phyloP scores from a whole-genome alignment of 108 stramenopile genomes.

The Skeletonema tropicum region DNA sequence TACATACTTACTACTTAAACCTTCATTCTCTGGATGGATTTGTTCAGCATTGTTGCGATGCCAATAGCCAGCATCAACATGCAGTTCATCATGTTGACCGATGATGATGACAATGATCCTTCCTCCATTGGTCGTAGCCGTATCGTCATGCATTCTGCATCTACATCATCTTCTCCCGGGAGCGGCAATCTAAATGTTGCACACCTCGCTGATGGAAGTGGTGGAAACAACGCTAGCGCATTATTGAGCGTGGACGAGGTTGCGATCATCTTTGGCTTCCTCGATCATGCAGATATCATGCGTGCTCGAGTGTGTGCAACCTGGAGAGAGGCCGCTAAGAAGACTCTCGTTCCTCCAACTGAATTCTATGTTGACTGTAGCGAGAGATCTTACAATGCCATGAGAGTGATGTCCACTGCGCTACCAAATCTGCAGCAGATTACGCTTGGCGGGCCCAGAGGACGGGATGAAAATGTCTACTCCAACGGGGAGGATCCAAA shows the following conservation, averaged over 20 bases:
- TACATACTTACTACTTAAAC: too few species aligned
- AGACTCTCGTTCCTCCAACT: background rate
- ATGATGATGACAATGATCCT: too few species aligned
- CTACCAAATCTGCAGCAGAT: background rate
- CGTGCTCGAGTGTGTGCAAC: background rate
- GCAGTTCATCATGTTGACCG: too few species aligned
- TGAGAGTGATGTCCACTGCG: background rate
- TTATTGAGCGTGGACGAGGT: constrained; percentile 1
- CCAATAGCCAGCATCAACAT: too few species aligned
- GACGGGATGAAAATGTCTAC: background rate
- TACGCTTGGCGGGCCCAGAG: background rate
- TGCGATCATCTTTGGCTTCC: constrained; percentile 8
- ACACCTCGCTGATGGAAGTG: too few species aligned
- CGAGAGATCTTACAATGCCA: background rate
- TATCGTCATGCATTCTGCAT: too few species aligned
- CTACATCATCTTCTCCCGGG: too few species aligned
- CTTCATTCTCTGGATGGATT: too few species aligned
- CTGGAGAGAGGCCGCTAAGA: constrained; percentile 1
- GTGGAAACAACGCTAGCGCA: too few species aligned
- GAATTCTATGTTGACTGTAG: background rate
- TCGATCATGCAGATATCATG: background rate
- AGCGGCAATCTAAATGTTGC: too few species aligned
- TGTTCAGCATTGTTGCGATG: too few species aligned
- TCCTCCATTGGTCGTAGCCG: too few species aligned
- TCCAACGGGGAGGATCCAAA: background rate